A percentile compares a stretch with the other conserved stretches of the same genome.
These are phyloP conservation scores for Punica granatum DNA, from an alignment of 345 rosid genomes.

Conservation along the genomic window DNA sequence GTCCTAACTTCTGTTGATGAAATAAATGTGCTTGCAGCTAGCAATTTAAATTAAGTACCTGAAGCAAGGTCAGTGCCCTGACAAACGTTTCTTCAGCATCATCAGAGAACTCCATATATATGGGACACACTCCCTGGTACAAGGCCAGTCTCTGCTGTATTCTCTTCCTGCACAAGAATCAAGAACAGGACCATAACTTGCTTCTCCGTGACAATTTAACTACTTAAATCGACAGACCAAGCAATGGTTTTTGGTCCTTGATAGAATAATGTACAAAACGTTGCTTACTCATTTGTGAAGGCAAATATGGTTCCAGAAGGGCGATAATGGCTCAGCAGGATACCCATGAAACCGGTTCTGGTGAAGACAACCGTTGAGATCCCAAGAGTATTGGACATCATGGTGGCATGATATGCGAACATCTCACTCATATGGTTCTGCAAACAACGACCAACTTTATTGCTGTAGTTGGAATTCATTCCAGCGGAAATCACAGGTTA, in stretches of 20 bases:
- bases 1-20: not conserved
- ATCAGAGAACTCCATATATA: conserved; percentile 82
- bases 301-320: conserved; percentile 93
- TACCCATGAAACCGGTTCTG: conserved; percentile 93
- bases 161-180: conserved; percentile 52
- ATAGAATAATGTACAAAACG: not conserved
- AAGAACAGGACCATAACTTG: conserved; percentile 5
- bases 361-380: conserved; percentile 96
- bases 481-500: not conserved
- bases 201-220: conserved; percentile 3
- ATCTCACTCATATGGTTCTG: conserved; percentile 98
- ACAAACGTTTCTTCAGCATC: conserved; percentile 89
- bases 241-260: not conserved
- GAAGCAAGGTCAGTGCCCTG: conserved; percentile 60
- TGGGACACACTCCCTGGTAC: conserved; percentile 94
- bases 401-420: conserved; percentile 99
- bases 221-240: not conserved
- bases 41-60: conserved; percentile 30
- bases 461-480: conserved; percentile 2
- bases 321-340: conserved; percentile 88
- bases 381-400: conserved; percentile 99
- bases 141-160: conserved; percentile 83
- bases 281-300: conserved; percentile 82
- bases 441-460: conserved; percentile 20
- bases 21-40: not conserved